Evolutionary conservation across 768 basidiomycete genomes (phyloP).

Genomic region (Pulveroboletus sp.): DNA sequence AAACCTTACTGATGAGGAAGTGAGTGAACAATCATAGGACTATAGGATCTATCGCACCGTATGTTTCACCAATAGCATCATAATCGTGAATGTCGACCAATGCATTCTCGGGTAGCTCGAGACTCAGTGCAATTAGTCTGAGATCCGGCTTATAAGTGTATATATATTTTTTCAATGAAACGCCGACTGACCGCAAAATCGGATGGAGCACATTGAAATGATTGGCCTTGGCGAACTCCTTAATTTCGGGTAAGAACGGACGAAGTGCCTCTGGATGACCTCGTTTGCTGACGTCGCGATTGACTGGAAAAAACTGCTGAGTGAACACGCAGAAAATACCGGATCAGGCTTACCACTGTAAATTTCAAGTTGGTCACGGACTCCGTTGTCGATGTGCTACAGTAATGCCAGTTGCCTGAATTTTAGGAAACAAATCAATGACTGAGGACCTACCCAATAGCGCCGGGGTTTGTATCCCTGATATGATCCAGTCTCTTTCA

Average conservation of each 20-base stretch:
- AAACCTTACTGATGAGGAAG: constrained; percentile 44
- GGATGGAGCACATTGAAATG: constrained; percentile 52
- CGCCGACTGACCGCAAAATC: constrained; percentile 37
- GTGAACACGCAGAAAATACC: background rate
- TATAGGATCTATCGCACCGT: constrained; percentile 27
- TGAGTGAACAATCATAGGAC: no score
- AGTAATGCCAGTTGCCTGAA: background rate
- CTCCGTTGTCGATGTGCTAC: constrained; percentile 63
- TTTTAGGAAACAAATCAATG: background rate
- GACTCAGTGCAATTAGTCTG: constrained; percentile 49
- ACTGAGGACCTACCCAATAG: constrained; percentile 41
- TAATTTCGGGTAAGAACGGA: constrained; percentile 52
- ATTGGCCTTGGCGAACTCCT: constrained; percentile 47
- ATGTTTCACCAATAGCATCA: constrained; percentile 40
- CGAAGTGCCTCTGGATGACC: constrained; percentile 48
- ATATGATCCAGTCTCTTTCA: constrained; percentile 45
- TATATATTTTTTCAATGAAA: background rate
- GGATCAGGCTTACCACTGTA: constrained; percentile 50
- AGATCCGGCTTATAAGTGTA: background rate
- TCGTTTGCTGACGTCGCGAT: constrained; percentile 45
- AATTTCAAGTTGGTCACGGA: constrained; percentile 62
- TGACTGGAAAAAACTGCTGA: constrained; percentile 35
- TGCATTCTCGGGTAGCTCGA: constrained; percentile 54
- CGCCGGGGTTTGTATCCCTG: constrained; percentile 53
- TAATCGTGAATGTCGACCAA: constrained; percentile 48